Evolutionary conservation across 2,329 filamentous ascomycete genomes (phyloP).

Genomic region (Balansia obtecta): DNA sequence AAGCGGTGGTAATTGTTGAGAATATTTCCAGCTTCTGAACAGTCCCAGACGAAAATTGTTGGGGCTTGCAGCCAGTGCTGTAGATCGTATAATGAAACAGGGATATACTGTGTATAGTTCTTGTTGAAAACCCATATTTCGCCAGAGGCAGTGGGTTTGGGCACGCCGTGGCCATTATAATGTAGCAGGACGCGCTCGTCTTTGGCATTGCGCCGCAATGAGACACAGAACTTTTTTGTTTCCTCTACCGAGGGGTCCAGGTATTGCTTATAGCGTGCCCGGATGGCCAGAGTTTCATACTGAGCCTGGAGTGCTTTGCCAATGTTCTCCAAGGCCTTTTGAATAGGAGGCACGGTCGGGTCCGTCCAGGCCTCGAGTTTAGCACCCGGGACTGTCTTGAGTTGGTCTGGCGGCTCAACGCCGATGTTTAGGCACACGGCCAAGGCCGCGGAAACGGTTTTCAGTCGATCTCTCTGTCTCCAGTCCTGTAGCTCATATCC

Average conservation of each 20-base stretch:
- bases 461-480: conserved; percentile 92
- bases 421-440: conserved; percentile 95
- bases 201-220: conserved; percentile 80
- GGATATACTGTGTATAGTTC: conserved; percentile 97
- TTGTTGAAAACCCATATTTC: conserved; percentile 99
- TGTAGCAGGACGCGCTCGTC: conserved; percentile 95
- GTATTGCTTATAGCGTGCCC: conserved; percentile 96
- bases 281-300: conserved; percentile 87
- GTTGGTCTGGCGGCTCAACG: conserved; percentile 91
- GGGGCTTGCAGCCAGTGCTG: conserved; percentile 94
- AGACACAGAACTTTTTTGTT: conserved; percentile 91
- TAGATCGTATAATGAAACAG: conserved; percentile 86
- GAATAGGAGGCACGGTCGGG: conserved; percentile 65
- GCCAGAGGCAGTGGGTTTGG: conserved; percentile 85
- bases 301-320: conserved; percentile 92
- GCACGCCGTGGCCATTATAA: conserved; percentile 96
- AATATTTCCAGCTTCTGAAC: conserved; percentile 91
- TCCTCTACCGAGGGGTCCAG: conserved; percentile 94
- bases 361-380: conserved; percentile 97
- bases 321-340: conserved; percentile 85
- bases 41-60: conserved; percentile 95
- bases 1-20: conserved; percentile 90
- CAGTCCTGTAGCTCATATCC: conserved; percentile 69
- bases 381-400: conserved; percentile 87
- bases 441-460: conserved; percentile 90